These are phyloP conservation scores for Psidium friedrichsthalianum DNA, from an alignment of 345 rosid genomes.

Conservation along the genomic window DNA sequence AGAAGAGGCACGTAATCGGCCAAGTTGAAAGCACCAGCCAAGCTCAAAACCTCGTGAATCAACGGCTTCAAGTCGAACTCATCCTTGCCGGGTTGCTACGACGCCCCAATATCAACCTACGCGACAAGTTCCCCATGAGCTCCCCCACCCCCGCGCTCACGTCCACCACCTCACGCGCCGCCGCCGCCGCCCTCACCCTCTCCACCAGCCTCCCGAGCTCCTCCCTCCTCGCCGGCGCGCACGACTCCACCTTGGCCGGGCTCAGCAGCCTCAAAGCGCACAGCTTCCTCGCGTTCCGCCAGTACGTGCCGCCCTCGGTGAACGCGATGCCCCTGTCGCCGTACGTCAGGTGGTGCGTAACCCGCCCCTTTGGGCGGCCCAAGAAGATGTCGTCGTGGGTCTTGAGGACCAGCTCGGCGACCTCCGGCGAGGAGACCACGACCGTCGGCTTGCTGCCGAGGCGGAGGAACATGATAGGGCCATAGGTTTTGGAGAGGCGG, in stretches of 20 bases:
- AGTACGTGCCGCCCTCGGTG: slow-evolving; percentile 14
- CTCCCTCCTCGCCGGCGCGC: slow-evolving; percentile 7
- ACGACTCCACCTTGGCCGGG: slow-evolving; percentile 12
- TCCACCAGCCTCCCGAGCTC: background rate
- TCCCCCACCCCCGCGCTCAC: slow-evolving; percentile 3
- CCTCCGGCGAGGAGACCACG: slow-evolving; percentile 29
- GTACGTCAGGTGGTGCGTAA: background rate
- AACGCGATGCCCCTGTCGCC: slow-evolving; percentile 17
- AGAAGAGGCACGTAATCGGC: slow-evolving; percentile 4
- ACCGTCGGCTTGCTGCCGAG: slow-evolving; percentile 27
- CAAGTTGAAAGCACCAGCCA: background rate
- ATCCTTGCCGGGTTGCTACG: background rate
- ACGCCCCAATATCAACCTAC: slow-evolving; percentile 1
- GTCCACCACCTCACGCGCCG: background rate
- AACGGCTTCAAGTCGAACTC: background rate
- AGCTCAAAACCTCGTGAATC: background rate
- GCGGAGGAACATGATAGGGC: slow-evolving; percentile 32
- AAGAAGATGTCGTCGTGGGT: slow-evolving; percentile 25
- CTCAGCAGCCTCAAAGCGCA: slow-evolving; percentile 13
- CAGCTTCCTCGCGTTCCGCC: slow-evolving; percentile 17
- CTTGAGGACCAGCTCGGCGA: slow-evolving; percentile 28
- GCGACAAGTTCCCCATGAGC: background rate
- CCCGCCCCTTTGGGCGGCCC: slow-evolving; percentile 16
- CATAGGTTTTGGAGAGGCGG: slow-evolving; percentile 22
- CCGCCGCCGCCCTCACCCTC: background rate